Percentiles rank a stretch among this genome's conserved stretches.
phyloP scores from a whole-genome alignment of 179 eudicot species.

The Actinidia polygama region DNA sequence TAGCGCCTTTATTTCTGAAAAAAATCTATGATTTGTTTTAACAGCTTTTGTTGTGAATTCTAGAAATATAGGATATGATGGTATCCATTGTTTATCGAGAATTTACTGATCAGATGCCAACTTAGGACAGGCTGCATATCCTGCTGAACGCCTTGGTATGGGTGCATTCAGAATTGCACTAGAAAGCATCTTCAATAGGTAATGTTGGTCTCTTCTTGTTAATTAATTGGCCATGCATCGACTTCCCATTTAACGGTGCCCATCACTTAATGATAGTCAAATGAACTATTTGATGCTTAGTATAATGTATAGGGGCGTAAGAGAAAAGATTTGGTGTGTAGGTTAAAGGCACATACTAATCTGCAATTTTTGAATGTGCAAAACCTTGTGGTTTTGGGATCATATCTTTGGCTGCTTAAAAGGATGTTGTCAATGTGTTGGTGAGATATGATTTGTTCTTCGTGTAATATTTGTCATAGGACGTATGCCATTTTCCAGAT shows the following conservation, averaged over 20 bases:
- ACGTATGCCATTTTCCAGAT: background rate
- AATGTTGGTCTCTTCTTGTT: slow-evolving; percentile 13
- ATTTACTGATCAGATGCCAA: slow-evolving; percentile 26
- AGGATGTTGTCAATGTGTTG: background rate
- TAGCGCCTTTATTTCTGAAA: background rate
- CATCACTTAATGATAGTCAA: background rate
- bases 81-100: slow-evolving; percentile 14
- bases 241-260: background rate
- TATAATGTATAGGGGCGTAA: background rate
- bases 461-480: background rate
- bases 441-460: background rate
- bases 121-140: slow-evolving; percentile 70
- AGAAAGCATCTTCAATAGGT: slow-evolving; percentile 80
- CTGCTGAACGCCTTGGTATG: slow-evolving; percentile 78
- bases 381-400: background rate
- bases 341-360: background rate
- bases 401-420: background rate
- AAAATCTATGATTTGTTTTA: background rate
- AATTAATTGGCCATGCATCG: background rate
- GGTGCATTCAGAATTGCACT: slow-evolving; percentile 85
- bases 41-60: background rate
- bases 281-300: background rate
- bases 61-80: background rate
- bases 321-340: background rate
- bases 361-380: background rate